These are phyloP conservation scores for Botryotinia calthae DNA, from an alignment of 2,329 filamentous ascomycete genomes.

Conservation along the genomic window DNA sequence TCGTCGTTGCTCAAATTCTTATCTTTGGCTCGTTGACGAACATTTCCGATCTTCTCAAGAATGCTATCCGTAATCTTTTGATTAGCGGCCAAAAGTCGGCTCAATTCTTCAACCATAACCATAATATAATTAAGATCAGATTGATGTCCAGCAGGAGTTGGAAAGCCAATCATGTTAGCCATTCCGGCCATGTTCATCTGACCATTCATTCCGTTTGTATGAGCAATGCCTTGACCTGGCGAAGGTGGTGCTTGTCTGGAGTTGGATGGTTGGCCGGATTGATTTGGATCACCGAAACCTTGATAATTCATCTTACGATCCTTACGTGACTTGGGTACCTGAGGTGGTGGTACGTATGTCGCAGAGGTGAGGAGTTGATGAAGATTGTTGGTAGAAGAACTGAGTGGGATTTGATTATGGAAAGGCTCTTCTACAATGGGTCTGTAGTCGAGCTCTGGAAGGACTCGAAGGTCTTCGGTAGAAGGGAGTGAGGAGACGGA, in stretches of 20 bases:
- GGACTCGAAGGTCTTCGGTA: neutral
- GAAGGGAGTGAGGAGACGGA: neutral
- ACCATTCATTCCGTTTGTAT: constrained; percentile 38
- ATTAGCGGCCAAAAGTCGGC: constrained; percentile 41
- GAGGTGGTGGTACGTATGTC: neutral
- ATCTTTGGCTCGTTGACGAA: constrained; percentile 52
- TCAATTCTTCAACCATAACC: constrained; percentile 65
- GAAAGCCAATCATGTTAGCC: constrained; percentile 41
- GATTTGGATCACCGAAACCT: constrained; percentile 28
- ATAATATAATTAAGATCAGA: constrained; percentile 68
- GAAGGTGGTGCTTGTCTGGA: constrained; percentile 38
- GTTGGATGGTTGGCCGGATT: constrained; percentile 25
- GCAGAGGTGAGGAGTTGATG: neutral
- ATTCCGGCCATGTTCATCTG: constrained; percentile 44
- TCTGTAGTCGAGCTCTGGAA: constrained; percentile 2
- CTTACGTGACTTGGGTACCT: neutral
- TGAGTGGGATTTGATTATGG: neutral
- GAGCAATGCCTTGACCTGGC: constrained; percentile 34
- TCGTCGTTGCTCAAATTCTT: constrained; percentile 56
- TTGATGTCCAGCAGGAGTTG: constrained; percentile 66
- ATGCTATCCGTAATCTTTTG: constrained; percentile 63
- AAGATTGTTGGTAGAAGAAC: neutral
- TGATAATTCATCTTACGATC: constrained; percentile 18
- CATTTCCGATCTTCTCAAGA: constrained; percentile 59
- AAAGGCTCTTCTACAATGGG: constrained; percentile 1